Evolutionary conservation across 2,329 filamentous ascomycete genomes (phyloP), one percentile per base, ranked within the genome.

Genomic region (Penicillium occitanis): DNA sequence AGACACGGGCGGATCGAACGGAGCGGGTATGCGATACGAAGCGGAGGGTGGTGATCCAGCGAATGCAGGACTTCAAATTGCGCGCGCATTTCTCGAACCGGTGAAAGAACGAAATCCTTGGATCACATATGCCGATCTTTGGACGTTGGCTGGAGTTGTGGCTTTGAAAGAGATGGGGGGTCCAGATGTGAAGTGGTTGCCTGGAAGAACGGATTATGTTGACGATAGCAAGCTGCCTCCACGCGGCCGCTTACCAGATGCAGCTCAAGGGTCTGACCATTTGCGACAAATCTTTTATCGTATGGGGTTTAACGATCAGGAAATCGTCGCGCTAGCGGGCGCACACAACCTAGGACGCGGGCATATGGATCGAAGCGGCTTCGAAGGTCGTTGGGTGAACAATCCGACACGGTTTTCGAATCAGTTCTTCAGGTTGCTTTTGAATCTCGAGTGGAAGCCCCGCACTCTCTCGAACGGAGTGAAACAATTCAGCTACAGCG

Each of bases 91-190:
- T 75, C 83, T 90, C 67, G 87, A 89, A 71, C 85, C 87, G 5
- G 75, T 89, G 68, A 89, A 89, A 73, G 75, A 76, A 22, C 80
- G 80, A 57, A 83, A 88, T 73, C 80, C 85, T 2, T 89, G 86
- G 87, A 86, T 89, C 72, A 88, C 87, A 30, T 89, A 89, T 75
- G 81, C 87, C 2, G 87, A 90, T 71, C 80, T 90, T 5, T 89
- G 87, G 87, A 89, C 87, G 4, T 78, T 90, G 37, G 86, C 86
- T 0, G 86, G 84, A 53, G 82, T 83, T 1, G 84, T 86, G 0
- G 87, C 87, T 2, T 82, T 89, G 72, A 75, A 83, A 69, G 85
- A 84, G 66, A 85, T 89, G 84, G 86, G 84, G 48, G 87, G 87
- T 0, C 87, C 87, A 0, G 74, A 80, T 1, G 80, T 89, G 28